These are phyloP conservation scores for Argentina anserina DNA, from an alignment of 306 rosid genomes.

Conservation along the genomic window DNA sequence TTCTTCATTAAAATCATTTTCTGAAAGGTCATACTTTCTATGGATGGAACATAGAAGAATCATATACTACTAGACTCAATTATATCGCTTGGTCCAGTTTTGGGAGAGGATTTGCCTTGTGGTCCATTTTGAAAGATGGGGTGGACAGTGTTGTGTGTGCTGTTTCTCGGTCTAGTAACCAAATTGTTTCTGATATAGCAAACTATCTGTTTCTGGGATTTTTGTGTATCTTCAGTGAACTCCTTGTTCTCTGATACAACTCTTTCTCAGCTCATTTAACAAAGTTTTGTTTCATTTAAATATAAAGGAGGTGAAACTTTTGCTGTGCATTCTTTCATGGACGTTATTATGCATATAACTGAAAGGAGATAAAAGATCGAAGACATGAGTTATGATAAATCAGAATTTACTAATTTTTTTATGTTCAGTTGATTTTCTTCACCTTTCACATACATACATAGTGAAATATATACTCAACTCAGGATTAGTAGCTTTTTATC, in stretches of 20 bases:
- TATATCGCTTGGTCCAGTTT: not conserved
- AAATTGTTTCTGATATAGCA: not conserved
- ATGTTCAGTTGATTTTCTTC: not conserved
- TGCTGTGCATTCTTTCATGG: not conserved
- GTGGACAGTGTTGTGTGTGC: not conserved
- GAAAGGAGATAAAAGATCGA: not conserved
- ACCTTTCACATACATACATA: not conserved
- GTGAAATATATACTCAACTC: not conserved
- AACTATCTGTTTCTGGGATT: not conserved
- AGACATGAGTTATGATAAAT: not conserved
- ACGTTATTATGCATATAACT: not conserved
- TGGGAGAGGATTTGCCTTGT: not conserved
- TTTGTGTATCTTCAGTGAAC: not conserved
- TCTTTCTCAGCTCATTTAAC: not conserved
- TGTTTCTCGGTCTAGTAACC: not conserved
- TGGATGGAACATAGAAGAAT: not conserved
- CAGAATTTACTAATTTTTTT: not conserved
- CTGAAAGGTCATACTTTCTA: constrained; percentile 21
- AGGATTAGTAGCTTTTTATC: not conserved
- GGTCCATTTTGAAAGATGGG: too few relatives aligned
- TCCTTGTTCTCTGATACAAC: not conserved
- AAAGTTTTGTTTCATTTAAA: not conserved
- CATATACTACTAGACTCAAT: not conserved
- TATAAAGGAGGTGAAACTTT: not conserved
- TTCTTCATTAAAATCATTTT: constrained; percentile 20